Evolutionary conservation across 257 asterid species (phyloP), one percentile per base, ranked within the genome.

Genomic region (Lavandula angustifolia): DNA sequence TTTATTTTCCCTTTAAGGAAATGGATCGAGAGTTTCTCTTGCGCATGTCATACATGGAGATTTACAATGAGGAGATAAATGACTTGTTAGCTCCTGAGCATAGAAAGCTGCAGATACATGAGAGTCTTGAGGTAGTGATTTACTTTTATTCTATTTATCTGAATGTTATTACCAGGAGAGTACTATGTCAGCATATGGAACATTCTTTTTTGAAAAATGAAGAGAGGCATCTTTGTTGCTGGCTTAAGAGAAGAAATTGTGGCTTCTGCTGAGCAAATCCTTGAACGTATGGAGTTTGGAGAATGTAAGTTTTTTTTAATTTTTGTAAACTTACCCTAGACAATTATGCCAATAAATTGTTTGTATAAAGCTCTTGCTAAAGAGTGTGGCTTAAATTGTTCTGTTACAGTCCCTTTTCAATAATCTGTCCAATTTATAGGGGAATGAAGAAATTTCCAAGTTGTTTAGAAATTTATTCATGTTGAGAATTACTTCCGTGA

Each of bases 31-130:
- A 92, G 74, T 92, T 87, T 75, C 95, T 92, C 41, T 52, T 92
- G 29, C 91, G 99, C n/a, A 92, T 92, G 99, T 92, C 99, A 11
- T 89, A 92, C 54, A 81, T 92, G 95, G 99, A 92, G 76, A 92
- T 92, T 43, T 92, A 89, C 78, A 92, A 92, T 51, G 99, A 92
- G 81, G 99, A 92, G 68, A 86, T 92, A 69, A 92, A 92, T 82
- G 99, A 92, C 74, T 75, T 92, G 77, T 70, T 92, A 75, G 99
- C 85, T 51, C 99, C 99, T n/a, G 96, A 89, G 77, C 89, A 89
- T 63, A 84, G 94, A 47, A 89, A 79, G 67, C 75, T 92, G 64
- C 97, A 92, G 77, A 87, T 92, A 71, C 99, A 92, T 77, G 97
- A 92, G 78, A 89, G 95, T 62, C 72, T 87, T 42, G 99, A 92